phyloP scores from a whole-genome alignment of 2,329 filamentous ascomycete species.

The Pestalotiopsis sp. region DNA sequence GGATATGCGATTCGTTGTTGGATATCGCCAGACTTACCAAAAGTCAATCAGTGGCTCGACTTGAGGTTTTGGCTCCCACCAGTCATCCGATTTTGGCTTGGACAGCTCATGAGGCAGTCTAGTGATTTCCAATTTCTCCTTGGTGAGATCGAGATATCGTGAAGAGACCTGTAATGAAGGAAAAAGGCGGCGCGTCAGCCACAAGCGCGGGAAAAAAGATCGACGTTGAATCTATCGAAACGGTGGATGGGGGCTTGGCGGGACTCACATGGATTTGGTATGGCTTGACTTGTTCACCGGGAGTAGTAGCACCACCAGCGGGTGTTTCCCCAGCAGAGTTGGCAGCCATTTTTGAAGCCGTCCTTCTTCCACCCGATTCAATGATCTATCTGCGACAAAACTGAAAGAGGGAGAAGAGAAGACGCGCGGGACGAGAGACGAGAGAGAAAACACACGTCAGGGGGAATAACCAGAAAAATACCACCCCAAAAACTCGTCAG shows the following conservation, averaged over 20 bases:
- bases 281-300: conserved; percentile 47
- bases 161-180: conserved; percentile 56
- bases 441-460: background rate
- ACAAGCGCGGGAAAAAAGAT: conserved; percentile 15
- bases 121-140: conserved; percentile 67
- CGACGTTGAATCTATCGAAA: conserved; percentile 1
- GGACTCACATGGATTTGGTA: conserved; percentile 60
- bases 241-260: background rate
- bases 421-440: background rate
- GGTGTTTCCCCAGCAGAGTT: conserved; percentile 23
- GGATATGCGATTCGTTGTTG: background rate
- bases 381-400: conserved; percentile 10
- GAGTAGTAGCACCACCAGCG: background rate
- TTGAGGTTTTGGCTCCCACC: conserved; percentile 62
- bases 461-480: background rate
- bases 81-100: conserved; percentile 48
- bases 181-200: conserved; percentile 27
- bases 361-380: conserved; percentile 10
- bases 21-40: conserved; percentile 46
- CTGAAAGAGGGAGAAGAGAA: background rate
- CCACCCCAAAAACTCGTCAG: background rate
- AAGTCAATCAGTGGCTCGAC: conserved; percentile 68
- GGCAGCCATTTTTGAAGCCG: conserved; percentile 21
- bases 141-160: conserved; percentile 68
- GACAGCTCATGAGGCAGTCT: conserved; percentile 62